phyloP scores from a whole-genome alignment of 148 eudicot species.

The Chenopodium berlandieri region DNA sequence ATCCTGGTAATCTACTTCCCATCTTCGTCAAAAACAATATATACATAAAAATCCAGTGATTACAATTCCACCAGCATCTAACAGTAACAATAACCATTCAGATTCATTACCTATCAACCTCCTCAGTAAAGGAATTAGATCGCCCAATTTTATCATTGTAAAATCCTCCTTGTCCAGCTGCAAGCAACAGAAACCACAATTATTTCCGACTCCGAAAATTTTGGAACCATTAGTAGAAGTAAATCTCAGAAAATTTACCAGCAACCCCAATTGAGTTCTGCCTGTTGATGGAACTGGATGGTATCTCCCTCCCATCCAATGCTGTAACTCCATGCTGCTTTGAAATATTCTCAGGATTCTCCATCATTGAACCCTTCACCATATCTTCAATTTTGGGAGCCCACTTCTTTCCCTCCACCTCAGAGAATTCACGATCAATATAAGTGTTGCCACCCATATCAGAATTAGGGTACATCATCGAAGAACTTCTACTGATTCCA shows the following conservation, averaged over 20 bases:
- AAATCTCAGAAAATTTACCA: constrained; percentile 41
- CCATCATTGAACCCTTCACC: constrained; percentile 40
- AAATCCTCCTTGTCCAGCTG: constrained; percentile 55
- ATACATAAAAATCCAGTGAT: neutral
- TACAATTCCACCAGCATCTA: neutral
- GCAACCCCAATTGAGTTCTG: constrained; percentile 46
- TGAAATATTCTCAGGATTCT: constrained; percentile 38
- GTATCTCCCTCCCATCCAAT: constrained; percentile 37
- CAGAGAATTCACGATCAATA: constrained; percentile 34
- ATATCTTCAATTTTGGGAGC: constrained; percentile 34
- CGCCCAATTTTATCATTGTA: constrained; percentile 43
- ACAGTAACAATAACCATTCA: constrained; percentile 1
- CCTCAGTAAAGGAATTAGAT: constrained; percentile 42
- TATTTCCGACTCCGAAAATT: neutral
- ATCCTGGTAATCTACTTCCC: neutral
- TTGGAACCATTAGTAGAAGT: constrained; percentile 6
- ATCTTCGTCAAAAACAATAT: neutral
- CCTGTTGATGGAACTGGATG: constrained; percentile 44
- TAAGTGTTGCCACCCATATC: constrained; percentile 35
- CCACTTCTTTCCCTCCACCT: constrained; percentile 37
- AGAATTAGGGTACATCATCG: constrained; percentile 32
- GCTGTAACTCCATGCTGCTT: constrained; percentile 44
- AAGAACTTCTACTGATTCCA: constrained; percentile 42
- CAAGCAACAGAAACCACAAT: constrained; percentile 24
- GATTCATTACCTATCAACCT: constrained; percentile 50